Conservation (phyloP, 2,329 filamentous ascomycete genomes). For the Neofusicoccum ribis region DNA sequence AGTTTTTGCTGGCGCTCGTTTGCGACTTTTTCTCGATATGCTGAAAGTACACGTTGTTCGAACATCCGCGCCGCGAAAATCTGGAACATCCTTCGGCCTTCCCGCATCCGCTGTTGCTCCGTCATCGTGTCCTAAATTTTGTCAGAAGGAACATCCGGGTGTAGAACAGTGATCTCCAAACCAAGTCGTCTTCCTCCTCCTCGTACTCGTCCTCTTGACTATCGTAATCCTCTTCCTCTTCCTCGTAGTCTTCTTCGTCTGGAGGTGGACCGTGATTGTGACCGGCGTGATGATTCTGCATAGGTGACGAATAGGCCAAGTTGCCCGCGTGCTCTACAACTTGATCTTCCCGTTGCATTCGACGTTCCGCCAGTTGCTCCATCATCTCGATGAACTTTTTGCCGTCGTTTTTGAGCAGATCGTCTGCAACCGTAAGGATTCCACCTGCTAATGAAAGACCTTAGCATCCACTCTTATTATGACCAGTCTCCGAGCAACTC, state of each 20-base stretch:
- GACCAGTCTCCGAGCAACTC: neutral
- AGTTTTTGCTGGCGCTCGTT: constrained; percentile 88
- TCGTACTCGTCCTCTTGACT: constrained; percentile 65
- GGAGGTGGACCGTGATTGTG: constrained; percentile 64
- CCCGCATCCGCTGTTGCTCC: constrained; percentile 98
- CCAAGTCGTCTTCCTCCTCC: constrained; percentile 63
- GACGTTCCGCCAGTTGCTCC: constrained; percentile 95
- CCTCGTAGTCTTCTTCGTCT: constrained; percentile 73
- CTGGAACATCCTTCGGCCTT: constrained; percentile 97
- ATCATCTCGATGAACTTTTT: constrained; percentile 99
- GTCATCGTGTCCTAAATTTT: constrained; percentile 82
- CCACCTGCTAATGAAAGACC: constrained; percentile 65
- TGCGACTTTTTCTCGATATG: constrained; percentile 97
- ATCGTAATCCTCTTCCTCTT: constrained; percentile 72
- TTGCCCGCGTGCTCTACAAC: constrained; percentile 71
- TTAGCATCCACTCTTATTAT: neutral
- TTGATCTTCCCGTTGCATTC: constrained; percentile 88
- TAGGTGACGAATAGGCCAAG: constrained; percentile 54
- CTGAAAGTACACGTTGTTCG: constrained; percentile 91
- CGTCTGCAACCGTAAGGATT: constrained; percentile 97
- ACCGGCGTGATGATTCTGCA: constrained; percentile 55
- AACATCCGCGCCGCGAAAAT: constrained; percentile 99
- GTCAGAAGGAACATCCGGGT: constrained; percentile 33
- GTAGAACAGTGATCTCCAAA: constrained; percentile 39
- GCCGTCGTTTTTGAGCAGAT: constrained; percentile 96